Evolutionary conservation across 345 rosid genomes (phyloP), one percentile per base, ranked within the genome.

Genomic region (Salix dunnii): DNA sequence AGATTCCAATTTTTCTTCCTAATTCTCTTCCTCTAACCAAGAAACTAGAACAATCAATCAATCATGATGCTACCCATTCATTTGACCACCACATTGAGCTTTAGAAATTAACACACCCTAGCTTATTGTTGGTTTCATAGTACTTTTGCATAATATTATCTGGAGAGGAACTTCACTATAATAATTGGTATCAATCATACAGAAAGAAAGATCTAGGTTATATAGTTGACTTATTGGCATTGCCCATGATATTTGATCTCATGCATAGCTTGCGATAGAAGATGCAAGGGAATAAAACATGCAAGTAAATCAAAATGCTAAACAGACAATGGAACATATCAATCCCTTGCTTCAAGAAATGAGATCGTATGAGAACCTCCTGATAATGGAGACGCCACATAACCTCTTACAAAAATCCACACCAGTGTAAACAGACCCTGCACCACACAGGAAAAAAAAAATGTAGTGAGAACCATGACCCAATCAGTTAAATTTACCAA

Each of bases 401-500:
- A 96, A 83, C 83, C 97, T 86, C 86, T 96, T 96, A 86, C 98
- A 96, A 86, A 96, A 96, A 84, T 96, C 99, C 84, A 93, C 97
- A 71, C 99, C 99, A 48, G 94, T 89, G 84, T 96, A 96, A 21
- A 96, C 98, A 73, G 98, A 91, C 49, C 94, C 99, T 96, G 93
- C 84, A 84, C 70, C 31, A 70, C 78, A 67, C 71, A 72, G 6
- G 5, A 72, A 66, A 68, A 72, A 66, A 68, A 73, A 36, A 38
- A n/a, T 66, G 42, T 42, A 61, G 46, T 35, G 7, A 65, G 27
- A 55, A n/a, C 25, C 62, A 31, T 1, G 30, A 27, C 11, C 11
- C 12, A 38, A 40, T 68, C 28, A 70, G 33, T 43, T 61, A 25
- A 9, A 16, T 35, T 40, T 31, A 28, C 21, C 30, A 21, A 67